Base-by-base conservation (phyloP, 164 flowering plant species). In the Vitis cinerea region DNA sequence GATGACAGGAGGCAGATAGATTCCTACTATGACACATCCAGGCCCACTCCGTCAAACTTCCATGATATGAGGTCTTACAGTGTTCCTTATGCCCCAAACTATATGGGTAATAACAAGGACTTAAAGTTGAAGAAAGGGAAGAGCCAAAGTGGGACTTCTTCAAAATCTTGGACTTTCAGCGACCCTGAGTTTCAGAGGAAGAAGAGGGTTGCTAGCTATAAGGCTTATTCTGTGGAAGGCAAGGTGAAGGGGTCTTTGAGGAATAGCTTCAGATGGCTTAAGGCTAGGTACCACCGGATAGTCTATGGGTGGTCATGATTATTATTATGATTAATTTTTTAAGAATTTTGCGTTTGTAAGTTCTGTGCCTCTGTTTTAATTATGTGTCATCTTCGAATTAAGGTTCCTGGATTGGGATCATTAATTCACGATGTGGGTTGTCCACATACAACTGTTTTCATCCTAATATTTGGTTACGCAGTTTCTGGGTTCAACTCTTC, bases 181-280 rank as follows among this genome's bases (percentile, higher is more conserved):
- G 87, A 85, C 73, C 89, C 87, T 53, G 89, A 85, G 74, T 77
- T 85, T 50, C 87, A 83, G 72, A 82, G 89, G 82, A 83, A 79
- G 80, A 83, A 79, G 74, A 82, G 89, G 77, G 84, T 85, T 48
- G 86, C 84, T 13, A 69, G 86, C 69, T 85, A 85, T 17, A 85
- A 85, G 68, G 83, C 73, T 70, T 85, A 85, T 68, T 68, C 76
- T 59, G 80, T 79, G 19, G 85, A 83, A 50, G 88, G 86, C 13
- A 83, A 79, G 55, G 71, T 81, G 65, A 84, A 82, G 50, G 88
- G 86, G 47, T 74, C 88, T 4, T 66, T 84, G 14, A 75, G 82
- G 71, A 81, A 70, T 72, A 83, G 86, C 76, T 77, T 81, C 74
- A 73, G 83, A 74, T 84, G 88, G 88, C 60, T 84, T 51, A 84